Evolutionary conservation across 305 asterid species (phyloP), one percentile per base, ranked within the genome.

Genomic region (Solanum hybrid): DNA sequence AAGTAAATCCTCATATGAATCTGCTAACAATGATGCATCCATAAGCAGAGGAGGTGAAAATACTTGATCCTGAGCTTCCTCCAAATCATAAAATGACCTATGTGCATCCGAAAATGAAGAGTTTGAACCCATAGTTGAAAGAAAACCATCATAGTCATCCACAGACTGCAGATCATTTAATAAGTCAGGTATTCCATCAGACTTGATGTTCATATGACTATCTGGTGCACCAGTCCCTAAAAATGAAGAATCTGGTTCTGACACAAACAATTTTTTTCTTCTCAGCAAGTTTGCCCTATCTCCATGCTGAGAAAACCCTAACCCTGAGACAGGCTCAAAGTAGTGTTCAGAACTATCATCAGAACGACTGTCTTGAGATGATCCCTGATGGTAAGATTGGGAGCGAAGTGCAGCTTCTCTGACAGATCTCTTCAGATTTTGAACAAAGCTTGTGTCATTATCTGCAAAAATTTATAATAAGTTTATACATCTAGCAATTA

Each of bases 21-120:
- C 99, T 17, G 94, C 95, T 85, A 95, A 91, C 79, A 97, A 92
- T 86, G 97, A 93, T 20, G 98, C 88, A 90, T 97, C 99, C 97
- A 95, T 96, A 65, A 97, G 93, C 89, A 97, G 93, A 90, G 99
- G 99, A 90, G 99, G 99, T 82, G 99, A 97, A 90, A 96, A 96
- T 89, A 95, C 98, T 93, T 95, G 98, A 92, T 95, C 98, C 89
- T 93, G 97, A 90, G 92, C 92, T 87, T 95, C 97, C 89, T 91
- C 95, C 91, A 88, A 70, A 90, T 96, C 98, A 93, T 94, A 96
- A 91, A 97, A 95, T 88, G 98, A 94, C 92, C 92, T 94, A 79
- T 89, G 95, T 86, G 95, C 97, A 91, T 94, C 98, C 91, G 98
- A 95, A 92, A 94, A 92, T 34, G 98, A 92, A 87, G 95, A 96